Base-by-base conservation (phyloP, 75 land plant genomes). In the Azolla pinnata region DNA sequence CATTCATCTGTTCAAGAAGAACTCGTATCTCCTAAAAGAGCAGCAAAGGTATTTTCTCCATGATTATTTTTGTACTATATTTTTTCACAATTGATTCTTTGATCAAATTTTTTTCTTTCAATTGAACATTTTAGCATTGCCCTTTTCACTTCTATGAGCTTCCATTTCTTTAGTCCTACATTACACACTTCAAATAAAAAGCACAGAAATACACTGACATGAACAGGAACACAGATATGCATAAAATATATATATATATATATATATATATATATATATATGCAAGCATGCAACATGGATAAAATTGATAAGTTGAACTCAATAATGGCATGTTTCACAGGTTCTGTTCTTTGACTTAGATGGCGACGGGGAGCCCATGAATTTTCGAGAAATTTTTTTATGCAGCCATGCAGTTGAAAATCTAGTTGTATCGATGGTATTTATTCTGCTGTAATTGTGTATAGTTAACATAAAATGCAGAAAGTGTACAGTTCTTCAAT, bases 1-100 rank as follows among this genome's bases (percentile, higher is more conserved):
- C 14, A 17, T 34, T 57, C 33, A 20, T 17, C 47, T 44, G 27
- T 68, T 51, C 75, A 74, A 25, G 83, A 77, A 2, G 18, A 54
- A 25, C 68, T 54, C 8, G 54, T 72, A 29, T 62, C 56, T 29
- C 74, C 83, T 49, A 63, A 54, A 53, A 71, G 54, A 50, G 64
- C 69, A 59, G 58, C 75, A 52, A 52, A 52, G 54, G 54, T 52
- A 7, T 52, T 14, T 25, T 18, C 21, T 4, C 21, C 14, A 18
- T 14, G 23, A 38, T 38, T 7, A 38, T 7, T 7, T 38, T 8
- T 14, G 14, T 38, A 7, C 42, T 38, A 7, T 38, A 8, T 14
- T 38, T 8, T 7, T 38, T 8, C 7, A 38, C 12, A 8, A 14
- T 38, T 7, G 14, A 38, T 38, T 7, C 7, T 38, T 38, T 38